Evolutionary conservation across 139 green algal genomes (phyloP), one percentile per base, ranked within the genome.

Genomic region (Micractinium sp.): DNA sequence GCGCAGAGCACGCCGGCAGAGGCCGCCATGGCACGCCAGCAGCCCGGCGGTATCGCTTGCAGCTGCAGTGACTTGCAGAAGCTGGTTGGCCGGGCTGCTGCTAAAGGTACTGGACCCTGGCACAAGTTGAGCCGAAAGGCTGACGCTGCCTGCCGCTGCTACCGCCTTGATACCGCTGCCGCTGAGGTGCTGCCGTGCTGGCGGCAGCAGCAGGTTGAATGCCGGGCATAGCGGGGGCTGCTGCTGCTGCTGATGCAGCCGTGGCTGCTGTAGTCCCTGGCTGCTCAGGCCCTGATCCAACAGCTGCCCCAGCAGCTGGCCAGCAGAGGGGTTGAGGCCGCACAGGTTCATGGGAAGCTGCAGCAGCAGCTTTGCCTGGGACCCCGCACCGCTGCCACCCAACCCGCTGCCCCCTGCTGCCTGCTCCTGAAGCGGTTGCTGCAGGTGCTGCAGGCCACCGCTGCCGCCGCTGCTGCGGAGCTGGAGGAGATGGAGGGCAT

Each of bases 131-230:
- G 78, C 78, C 23, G 27, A 63, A 27, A 84, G 25, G 74, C 33
- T 27, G 33, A 18, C 15, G 12, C 14, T 25, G 19, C 18, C 35
- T 80, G 74, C 33, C 7, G 33, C 33, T 16, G 25, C 78, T 18
- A 22, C 9, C 39, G 38, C 31, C 25, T 14, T 23, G 18, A 20
- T 53, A 22, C 25, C 29, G 77, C 77, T 63, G 77, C 77, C 39
- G 31, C 20, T 35, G 29, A 16, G 39, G 15, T 69, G 78, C 74
- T 29, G 29, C 41, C 5, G 13, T 84, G 16, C 27, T 29, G 47
- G 20, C n/a, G 78, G 78, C 77, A 35, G 39, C 25, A 84, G 31
- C 78, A 84, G 47, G 41, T 27, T 84, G 47, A 84, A 84, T 14
- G 78, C 78, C 31, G 78, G 41, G 29, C 12, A 20, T 0, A 31